phyloP scores from a whole-genome alignment of 2,329 filamentous ascomycete species.

The Sarocladium strictum region DNA sequence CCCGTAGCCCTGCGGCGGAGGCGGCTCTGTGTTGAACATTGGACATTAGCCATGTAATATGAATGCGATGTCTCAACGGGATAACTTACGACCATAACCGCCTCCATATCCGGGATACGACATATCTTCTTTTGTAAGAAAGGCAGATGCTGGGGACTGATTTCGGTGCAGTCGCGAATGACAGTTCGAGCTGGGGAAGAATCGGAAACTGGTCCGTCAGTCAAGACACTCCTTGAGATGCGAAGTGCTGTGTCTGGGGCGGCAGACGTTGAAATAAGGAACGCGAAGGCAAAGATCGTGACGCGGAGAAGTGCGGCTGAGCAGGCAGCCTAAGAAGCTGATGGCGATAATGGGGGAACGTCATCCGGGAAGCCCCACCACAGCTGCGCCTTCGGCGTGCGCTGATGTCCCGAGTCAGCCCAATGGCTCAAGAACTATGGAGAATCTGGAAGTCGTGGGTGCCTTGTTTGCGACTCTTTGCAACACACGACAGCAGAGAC shows the following conservation, averaged over 20 bases:
- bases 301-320: conserved; percentile 6
- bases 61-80: no score
- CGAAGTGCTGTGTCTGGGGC: neutral
- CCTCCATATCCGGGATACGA: conserved; percentile 28
- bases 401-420: neutral
- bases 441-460: no score
- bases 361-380: conserved; percentile 2
- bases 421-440: neutral
- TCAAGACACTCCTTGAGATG: no score
- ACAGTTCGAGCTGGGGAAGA: no score
- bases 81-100: conserved; percentile 29
- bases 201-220: no score
- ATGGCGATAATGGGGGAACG: neutral
- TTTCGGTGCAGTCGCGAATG: no score
- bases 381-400: neutral
- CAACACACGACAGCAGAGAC: no score
- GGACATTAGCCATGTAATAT: neutral
- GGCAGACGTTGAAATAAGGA: neutral
- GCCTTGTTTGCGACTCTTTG: no score
- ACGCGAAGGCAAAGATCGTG: neutral
- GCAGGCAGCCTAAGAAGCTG: neutral
- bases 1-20: conserved; percentile 33
- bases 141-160: no score
- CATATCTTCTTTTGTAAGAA: conserved; percentile 23
- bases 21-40: conserved; percentile 23